Evolutionary conservation across 768 basidiomycete species (phyloP), one percentile per base, ranked within the genome.

Genomic region (Mycena vulgaris): DNA sequence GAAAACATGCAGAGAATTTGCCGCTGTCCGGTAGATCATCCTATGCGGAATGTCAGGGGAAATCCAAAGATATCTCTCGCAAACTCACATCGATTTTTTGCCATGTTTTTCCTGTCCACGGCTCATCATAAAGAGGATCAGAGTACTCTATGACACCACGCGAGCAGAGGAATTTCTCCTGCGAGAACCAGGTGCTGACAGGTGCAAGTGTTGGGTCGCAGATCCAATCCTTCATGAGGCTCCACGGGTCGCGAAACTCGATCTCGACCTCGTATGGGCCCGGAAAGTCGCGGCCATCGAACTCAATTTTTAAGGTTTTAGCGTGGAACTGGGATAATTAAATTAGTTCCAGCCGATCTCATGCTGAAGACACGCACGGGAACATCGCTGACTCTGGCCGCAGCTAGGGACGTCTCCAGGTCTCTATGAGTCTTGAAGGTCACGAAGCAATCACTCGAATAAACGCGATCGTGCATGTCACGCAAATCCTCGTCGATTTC

Each of bases 201-300:
- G 51, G 48, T 0, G 69, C 55, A 1, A 76, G 64, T 14, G 68
- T 70, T n/a, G 33, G 31, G 52, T 75, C 71, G 7, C 31, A 31
- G 14, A 75, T 42, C 47, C 67, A 59, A 11, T 33, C 30, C n/a
- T 65, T 45, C 27, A 71, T 71, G 65, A 72, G 47, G 5, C 63
- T 27, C 75, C 75, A 76, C 7, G 66, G 47, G 47, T 76, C 74
- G 25, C 69, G 68, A 39, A 73, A 75, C 19, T 68, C 53, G 39
- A 76, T 62, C 1, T 75, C 60, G 23, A 68, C 69, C 10, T 40
- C 37, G 30, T 68, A 68, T 3, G 13, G 30, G 23, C 61, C 66
- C 9, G 49, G 49, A 30, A 63, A 39, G 17, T 25, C 1, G 21
- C 11, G 16, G 11, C 72, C 72, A 25, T 69, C 37, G 40, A 70